Conservation (phyloP, 345 rosid genomes). For the Lepidium didymum region DNA sequence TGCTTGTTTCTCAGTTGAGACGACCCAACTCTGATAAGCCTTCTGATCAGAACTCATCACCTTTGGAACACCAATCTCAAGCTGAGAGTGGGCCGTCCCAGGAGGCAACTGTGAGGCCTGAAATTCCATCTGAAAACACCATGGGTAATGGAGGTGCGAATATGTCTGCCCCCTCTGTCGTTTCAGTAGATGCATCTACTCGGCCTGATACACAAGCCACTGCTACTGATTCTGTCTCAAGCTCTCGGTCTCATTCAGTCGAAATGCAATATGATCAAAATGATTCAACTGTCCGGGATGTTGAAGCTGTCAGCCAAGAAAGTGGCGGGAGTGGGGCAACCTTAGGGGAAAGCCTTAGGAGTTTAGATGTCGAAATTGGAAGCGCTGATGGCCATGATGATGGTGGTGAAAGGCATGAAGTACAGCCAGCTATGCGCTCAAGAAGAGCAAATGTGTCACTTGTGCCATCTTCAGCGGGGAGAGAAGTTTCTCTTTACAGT, state of each 20-base stretch:
- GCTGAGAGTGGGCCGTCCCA: conserved; percentile 35
- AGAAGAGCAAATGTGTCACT: conserved; percentile 60
- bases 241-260: conserved; percentile 47
- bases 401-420: conserved; percentile 86
- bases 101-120: conserved; percentile 42
- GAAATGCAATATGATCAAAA: conserved; percentile 92
- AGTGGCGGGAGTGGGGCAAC: conserved; percentile 96
- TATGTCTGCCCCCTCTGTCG: conserved; percentile 36
- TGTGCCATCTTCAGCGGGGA: conserved; percentile 48
- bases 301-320: conserved; percentile 97
- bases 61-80: conserved; percentile 43
- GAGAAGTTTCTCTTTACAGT: conserved; percentile 79
- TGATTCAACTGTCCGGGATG: conserved; percentile 71
- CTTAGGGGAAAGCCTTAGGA: conserved; percentile 91
- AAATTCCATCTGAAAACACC: conserved; percentile 42
- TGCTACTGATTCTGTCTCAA: conserved; percentile 39
- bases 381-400: conserved; percentile 99
- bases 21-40: conserved; percentile 57
- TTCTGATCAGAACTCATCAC: conserved; percentile 45
- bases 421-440: conserved; percentile 46
- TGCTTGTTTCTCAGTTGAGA: conserved; percentile 83
- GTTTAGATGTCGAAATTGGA: conserved; percentile 97
- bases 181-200: conserved; percentile 36
- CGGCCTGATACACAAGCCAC: conserved; percentile 42
- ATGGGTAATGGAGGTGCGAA: conserved; percentile 37